These are phyloP conservation scores for Albugo candida DNA, from an alignment of 352 stramenopile species.

Conservation along the genomic window DNA sequence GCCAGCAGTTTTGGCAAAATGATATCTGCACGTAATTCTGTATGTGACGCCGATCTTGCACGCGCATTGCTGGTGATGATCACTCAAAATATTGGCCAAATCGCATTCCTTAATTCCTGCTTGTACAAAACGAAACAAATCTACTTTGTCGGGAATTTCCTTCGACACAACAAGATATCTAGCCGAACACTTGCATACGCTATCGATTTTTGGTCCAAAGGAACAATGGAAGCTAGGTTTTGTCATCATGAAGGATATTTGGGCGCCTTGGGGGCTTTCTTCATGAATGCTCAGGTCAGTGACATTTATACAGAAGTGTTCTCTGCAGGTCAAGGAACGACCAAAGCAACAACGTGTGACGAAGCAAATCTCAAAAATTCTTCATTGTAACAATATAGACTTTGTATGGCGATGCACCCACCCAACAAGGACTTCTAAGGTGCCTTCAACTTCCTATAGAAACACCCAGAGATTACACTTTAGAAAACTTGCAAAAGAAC, in stretches of 20 bases:
- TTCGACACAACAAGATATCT: slow-evolving; percentile 95
- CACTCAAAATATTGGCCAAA: slow-evolving; percentile 95
- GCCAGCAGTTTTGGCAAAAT: slow-evolving; percentile 94
- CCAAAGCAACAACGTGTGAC: too few species aligned
- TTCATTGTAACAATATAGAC: too few species aligned
- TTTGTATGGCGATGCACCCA: too few species aligned
- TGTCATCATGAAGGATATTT: slow-evolving; percentile 97
- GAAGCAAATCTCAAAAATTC: too few species aligned
- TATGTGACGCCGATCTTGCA: slow-evolving; percentile 91
- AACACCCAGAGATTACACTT: too few species aligned
- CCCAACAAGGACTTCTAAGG: too few species aligned
- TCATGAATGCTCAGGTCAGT: slow-evolving; percentile 64
- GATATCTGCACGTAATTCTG: slow-evolving; percentile 37
- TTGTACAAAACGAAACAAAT: slow-evolving; percentile 94
- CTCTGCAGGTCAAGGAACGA: neutral
- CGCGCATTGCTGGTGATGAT: slow-evolving; percentile 96
- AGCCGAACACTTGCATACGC: slow-evolving; percentile 82
- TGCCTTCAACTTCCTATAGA: too few species aligned
- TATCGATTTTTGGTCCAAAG: slow-evolving; percentile 98
- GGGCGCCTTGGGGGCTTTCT: slow-evolving; percentile 93
- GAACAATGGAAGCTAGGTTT: slow-evolving; percentile 82
- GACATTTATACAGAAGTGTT: slow-evolving; percentile 52
- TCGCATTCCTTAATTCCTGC: slow-evolving; percentile 96
- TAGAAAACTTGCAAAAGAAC: too few species aligned
- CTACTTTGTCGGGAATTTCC: slow-evolving; percentile 95